Conservation (phyloP, 2,329 filamentous ascomycete genomes). For the Epichloe coenophiala region DNA sequence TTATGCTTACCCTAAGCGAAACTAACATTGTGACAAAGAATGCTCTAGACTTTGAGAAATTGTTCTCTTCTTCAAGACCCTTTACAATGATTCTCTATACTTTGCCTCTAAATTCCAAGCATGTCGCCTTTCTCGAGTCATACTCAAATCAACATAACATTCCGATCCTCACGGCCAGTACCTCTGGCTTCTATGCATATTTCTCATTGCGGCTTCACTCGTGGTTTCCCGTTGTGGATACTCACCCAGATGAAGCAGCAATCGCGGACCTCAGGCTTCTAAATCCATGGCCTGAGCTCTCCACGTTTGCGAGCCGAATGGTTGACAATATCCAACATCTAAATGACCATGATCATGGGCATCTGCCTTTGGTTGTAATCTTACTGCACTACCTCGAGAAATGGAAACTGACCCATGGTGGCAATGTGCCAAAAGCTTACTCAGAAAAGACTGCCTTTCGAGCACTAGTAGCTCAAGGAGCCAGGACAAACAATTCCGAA, state of each 20-base stretch:
- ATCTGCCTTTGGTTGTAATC: conserved; percentile 76
- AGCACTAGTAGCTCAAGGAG: conserved; percentile 50
- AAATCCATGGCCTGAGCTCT: conserved; percentile 73
- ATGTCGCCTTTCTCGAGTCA: conserved; percentile 30
- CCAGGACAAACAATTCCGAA: conserved; percentile 61
- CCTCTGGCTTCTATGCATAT: conserved; percentile 81
- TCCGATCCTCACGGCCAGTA: conserved; percentile 72
- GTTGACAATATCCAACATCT: conserved; percentile 56
- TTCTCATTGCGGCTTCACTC: conserved; percentile 68
- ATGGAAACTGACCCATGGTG: conserved; percentile 64
- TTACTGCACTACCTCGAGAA: conserved; percentile 68
- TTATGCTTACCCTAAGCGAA: background rate
- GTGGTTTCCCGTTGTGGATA: conserved; percentile 88
- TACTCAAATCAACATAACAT: conserved; percentile 44
- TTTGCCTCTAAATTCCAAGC: conserved; percentile 31
- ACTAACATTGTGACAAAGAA: conserved; percentile 11
- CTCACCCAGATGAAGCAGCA: conserved; percentile 78
- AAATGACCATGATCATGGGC: conserved; percentile 72
- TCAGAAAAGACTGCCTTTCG: conserved; percentile 79
- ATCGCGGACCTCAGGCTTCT: conserved; percentile 76
- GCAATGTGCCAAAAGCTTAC: conserved; percentile 57
- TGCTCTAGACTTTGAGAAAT: conserved; percentile 21
- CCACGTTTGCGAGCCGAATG: conserved; percentile 50
- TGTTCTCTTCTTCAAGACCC: conserved; percentile 25
- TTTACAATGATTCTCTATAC: conserved; percentile 45